Evolutionary conservation across 768 basidiomycete species (phyloP), one percentile per base, ranked within the genome.

Genomic region (Tulasnella sp.): DNA sequence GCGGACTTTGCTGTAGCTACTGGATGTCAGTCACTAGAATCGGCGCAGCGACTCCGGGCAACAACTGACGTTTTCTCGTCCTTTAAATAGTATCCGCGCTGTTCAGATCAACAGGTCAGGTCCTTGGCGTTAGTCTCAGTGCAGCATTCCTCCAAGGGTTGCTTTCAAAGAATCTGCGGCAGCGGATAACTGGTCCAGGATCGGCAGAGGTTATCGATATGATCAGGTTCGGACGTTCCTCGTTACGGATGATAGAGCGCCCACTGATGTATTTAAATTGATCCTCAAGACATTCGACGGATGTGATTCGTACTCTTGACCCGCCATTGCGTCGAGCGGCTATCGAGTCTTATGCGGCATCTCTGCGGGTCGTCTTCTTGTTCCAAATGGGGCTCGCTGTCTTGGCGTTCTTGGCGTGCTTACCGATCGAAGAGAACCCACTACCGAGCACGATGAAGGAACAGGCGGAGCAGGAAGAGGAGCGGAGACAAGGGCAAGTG

Each of bases 31-130:
- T 38, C 7, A 5, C 15, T 7, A 15, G 5, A 5, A 5, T 38
- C 15, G 7, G 7, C 34, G 34, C 45, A 13, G 10, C 38, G 8
- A 29, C n/a, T n/a, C 21, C 51, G 3, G 8, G 13, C 34, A 10
- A 23, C 3, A 5, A 10, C 41, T 58, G 27, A 5, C 3, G 13
- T 29, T 13, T 17, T 8, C 41, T 58, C 10, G 43, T 13, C 13
- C 24, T 9, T 49, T 34, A 9, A 47, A 17, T 65, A 95, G 92
- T 94, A 66, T 88, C 88, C 30, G 96, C 96, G 72, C 77, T 96
- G 49, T 95, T 94, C 76, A 77, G 94, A 64, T 93, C 91, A 7
- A 87, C 89, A 17, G 94, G 94, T 2, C 95, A 97, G 75, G 96
- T 96, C 23, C 78, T 97, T 56, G 96, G 95, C 38, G 95, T 99